phyloP scores from a whole-genome alignment of 2,329 filamentous ascomycete species.

The Aspergillus novoparasiticus region DNA sequence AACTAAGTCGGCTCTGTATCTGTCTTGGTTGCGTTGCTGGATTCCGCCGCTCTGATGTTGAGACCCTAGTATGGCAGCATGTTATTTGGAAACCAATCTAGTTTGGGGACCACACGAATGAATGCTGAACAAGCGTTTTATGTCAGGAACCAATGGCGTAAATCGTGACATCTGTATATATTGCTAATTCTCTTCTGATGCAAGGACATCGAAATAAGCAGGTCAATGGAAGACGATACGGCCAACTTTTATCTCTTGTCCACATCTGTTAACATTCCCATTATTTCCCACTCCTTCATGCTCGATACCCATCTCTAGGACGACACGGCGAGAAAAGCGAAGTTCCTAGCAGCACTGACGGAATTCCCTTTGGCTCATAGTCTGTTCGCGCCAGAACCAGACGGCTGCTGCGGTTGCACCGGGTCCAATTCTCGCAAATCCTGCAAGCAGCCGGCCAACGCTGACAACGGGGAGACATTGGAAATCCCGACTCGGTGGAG shows the following conservation, averaged over 20 bases:
- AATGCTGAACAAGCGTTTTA: neutral
- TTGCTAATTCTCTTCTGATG: neutral
- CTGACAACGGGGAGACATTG: neutral
- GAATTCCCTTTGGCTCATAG: neutral
- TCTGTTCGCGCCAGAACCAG: neutral
- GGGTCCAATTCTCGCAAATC: neutral
- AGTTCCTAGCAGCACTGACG: neutral
- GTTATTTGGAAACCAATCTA: neutral
- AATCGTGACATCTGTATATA: neutral
- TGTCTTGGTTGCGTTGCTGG: slow-evolving; percentile 4
- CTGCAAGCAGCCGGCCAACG: neutral
- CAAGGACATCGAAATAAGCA: neutral
- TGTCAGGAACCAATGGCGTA: neutral
- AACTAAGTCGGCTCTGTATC: neutral
- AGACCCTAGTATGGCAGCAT: slow-evolving; percentile 2
- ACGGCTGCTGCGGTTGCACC: neutral
- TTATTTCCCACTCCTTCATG: neutral
- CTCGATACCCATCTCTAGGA: neutral
- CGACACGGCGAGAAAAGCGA: neutral
- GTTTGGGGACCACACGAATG: too few relatives aligned
- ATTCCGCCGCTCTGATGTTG: neutral
- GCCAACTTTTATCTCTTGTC: neutral
- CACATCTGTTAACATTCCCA: neutral
- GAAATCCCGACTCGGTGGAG: neutral
- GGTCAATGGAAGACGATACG: neutral